A percentile compares a stretch with the other conserved stretches of the same genome.
These are phyloP conservation scores for Barnettozyma hawaiiensis DNA, from an alignment of 1,139 yeast genomes.

Conservation along the genomic window DNA sequence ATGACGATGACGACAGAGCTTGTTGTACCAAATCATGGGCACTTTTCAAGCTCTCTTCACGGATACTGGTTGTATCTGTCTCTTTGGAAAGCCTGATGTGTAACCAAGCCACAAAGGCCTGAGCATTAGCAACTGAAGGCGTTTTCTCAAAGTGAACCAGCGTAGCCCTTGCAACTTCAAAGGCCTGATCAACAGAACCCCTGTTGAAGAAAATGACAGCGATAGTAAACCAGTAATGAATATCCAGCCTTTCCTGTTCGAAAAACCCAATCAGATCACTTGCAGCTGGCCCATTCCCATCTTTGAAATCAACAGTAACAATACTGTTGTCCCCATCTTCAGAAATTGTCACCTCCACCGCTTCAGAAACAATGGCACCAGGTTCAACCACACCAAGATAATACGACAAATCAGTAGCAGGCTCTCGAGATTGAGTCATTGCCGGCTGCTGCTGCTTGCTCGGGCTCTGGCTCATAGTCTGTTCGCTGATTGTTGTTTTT, in stretches of 20 bases:
- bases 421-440: constrained; percentile 9
- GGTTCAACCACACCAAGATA: constrained; percentile 8
- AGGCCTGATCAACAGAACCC: constrained; percentile 55
- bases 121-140: constrained; percentile 30
- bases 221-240: constrained; percentile 77
- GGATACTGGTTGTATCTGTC: constrained; percentile 28
- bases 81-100: constrained; percentile 46
- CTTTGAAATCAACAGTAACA: constrained; percentile 65
- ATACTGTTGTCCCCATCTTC: constrained; percentile 51
- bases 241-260: constrained; percentile 71
- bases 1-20: constrained; percentile 36
- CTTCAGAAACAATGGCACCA: constrained; percentile 2
- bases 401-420: constrained; percentile 15
- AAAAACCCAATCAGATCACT: constrained; percentile 72
- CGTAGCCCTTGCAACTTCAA: constrained; percentile 59
- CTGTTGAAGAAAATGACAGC: constrained; percentile 74
- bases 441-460: constrained; percentile 1
- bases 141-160: constrained; percentile 34
- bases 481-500: too few species aligned
- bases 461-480: neutral
- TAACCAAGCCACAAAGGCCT: constrained; percentile 70
- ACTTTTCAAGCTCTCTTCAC: constrained; percentile 27
- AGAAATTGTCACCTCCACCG: constrained; percentile 59
- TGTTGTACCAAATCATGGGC: constrained; percentile 33
- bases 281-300: constrained; percentile 85